These are phyloP conservation scores for Hyaloscypha hepaticicola DNA, from an alignment of 495 filamentous ascomycete species.

Conservation along the genomic window DNA sequence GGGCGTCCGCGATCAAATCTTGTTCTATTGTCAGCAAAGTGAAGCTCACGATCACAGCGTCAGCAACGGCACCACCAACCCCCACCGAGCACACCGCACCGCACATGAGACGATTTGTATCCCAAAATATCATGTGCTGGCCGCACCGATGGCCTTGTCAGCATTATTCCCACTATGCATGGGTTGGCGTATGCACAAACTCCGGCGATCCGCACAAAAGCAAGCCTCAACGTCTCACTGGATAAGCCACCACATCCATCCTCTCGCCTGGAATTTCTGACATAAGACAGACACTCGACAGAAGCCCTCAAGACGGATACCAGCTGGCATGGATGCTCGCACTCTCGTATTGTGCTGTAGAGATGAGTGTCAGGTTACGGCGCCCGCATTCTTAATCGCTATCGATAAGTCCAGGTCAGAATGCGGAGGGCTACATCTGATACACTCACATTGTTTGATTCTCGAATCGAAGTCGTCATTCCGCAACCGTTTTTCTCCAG, in stretches of 20 bases:
- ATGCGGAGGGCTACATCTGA: not conserved
- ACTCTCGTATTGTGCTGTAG: no score
- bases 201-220: constrained; percentile 10
- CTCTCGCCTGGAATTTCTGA: not conserved
- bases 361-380: no score
- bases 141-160: not conserved
- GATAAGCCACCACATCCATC: not conserved
- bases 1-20: not conserved
- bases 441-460: not conserved
- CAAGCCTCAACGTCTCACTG: constrained; percentile 6
- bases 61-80: no score
- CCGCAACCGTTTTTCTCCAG: not conserved
- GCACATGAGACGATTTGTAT: constrained; percentile 2
- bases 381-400: no score
- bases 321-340: no score
- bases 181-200: not conserved
- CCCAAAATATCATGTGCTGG: constrained; percentile 3
- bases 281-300: no score
- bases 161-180: not conserved
- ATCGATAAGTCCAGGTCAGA: not conserved
- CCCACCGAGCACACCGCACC: no score
- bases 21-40: not conserved
- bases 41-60: not conserved
- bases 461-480: constrained; percentile 2
- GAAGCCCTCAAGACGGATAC: no score